Evolutionary conservation across 257 asterid species (phyloP).

Genomic region (Penstemon eatonii): DNA sequence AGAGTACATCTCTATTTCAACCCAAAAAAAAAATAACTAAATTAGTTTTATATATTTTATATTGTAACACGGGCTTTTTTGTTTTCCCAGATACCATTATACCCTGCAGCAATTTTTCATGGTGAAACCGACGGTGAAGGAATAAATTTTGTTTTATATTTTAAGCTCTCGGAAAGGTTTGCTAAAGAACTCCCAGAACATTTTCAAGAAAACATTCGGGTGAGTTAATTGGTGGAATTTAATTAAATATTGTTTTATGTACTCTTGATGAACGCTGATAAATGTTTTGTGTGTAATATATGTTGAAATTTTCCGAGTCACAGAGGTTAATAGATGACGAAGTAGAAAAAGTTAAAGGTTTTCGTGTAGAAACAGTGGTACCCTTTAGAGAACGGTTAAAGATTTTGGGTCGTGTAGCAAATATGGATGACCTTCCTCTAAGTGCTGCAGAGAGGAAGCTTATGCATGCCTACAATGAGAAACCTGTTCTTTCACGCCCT

Average conservation of each 20-base stretch:
- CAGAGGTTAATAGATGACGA: slow-evolving; percentile 83
- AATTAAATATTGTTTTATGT: too few species aligned
- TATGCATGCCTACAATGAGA: slow-evolving; percentile 91
- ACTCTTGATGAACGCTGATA: too few species aligned
- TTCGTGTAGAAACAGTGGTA: slow-evolving; percentile 62
- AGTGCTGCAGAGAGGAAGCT: slow-evolving; percentile 92
- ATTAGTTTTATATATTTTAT: background rate
- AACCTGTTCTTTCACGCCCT: slow-evolving; percentile 98
- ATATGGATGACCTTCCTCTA: slow-evolving; percentile 82
- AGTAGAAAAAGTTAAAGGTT: slow-evolving; percentile 79
- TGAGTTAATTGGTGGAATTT: slow-evolving; percentile 25
- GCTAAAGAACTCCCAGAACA: slow-evolving; percentile 67
- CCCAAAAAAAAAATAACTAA: background rate
- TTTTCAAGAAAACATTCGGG: slow-evolving; percentile 76
- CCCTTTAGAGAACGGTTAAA: slow-evolving; percentile 89
- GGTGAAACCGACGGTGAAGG: slow-evolving; percentile 94
- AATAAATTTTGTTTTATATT: slow-evolving; percentile 79
- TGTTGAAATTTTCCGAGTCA: background rate
- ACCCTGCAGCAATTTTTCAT: slow-evolving; percentile 79
- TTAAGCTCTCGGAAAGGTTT: slow-evolving; percentile 70
- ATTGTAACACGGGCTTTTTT: background rate
- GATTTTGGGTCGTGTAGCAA: slow-evolving; percentile 86
- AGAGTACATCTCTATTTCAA: background rate
- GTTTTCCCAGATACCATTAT: slow-evolving; percentile 73
- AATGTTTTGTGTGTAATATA: background rate